Evolutionary conservation across 2,329 filamentous ascomycete genomes (phyloP), one percentile per base, ranked within the genome.

Genomic region (Colletotrichum navitas): DNA sequence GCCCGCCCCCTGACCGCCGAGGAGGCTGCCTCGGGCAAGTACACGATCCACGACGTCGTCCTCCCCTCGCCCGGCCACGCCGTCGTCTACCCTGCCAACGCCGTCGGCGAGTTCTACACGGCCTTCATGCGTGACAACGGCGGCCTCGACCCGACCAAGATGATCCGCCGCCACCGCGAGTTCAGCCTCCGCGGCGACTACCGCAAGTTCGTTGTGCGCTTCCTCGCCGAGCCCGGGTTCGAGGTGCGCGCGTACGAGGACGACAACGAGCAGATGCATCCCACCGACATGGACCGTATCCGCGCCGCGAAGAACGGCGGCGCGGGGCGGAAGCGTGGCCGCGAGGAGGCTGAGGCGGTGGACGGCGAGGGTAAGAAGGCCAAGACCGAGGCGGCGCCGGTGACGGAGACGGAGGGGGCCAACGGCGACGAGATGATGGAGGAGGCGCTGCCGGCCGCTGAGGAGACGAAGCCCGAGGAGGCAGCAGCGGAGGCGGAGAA

Each of bases 11-110:
- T 99, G 18, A 92, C 90, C 2, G 89, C 89, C 5, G 90, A 92
- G n/a, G 96, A 99, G 79, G 93, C 90, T 3, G 86, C 87, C 34
- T 93, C 90, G 74, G 94, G 94, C 14, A 86, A 88, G 69, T 98
- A 92, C 81, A 90, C 87, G 47, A 92, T 99, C 76, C 94, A 93
- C 78, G 96, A 99, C 78, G 79, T 98, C 73, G 95, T 99, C 16
- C 87, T 99, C 2, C 95, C 97, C 3, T 91, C 93, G n/a, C 96
- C 96, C 0, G 96, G 96, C 24, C 98, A 91, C 83, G 94, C 97
- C 76, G 89, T 98, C 49, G 81, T 93, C 45, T 99, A 98, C 79
- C 96, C 96, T 0, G 79, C 86, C 29, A 98, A 99, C 80, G 89
- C 90, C 45, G 90, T 97, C 73, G 94, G 92, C n/a, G 86, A 89